Evolutionary conservation across 1,139 yeast genomes (phyloP), one percentile per base, ranked within the genome.

Genomic region (Scheffersomyces segobiensis): DNA sequence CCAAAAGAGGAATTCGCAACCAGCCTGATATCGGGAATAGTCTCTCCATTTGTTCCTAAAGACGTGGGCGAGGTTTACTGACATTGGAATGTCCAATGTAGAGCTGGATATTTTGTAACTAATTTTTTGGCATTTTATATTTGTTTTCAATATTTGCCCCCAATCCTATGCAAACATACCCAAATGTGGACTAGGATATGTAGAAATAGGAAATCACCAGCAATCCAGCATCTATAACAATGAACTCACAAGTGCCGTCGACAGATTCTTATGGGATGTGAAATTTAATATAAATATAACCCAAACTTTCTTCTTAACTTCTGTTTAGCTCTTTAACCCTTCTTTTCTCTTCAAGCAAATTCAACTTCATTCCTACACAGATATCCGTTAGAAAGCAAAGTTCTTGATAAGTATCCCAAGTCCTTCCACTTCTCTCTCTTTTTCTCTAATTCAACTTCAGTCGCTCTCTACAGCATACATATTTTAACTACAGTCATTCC

Each of bases 361-460:
- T 10, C 42, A 32, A 32, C 42, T 32, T 32, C 42, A 32, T 24
- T 6, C 32, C 32, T 24, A 7, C 5, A 32, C 17, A 10, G 42
- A 32, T 32, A 48, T 48, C 26, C 21, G 20, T n/a, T 8, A 48
- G 21, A 48, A 48, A 48, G 50, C 50, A 48, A 48, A 8, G n/a
- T 24, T 20, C 24, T 48, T 20, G 50, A 48, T 7, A 48, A 21
- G 50, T 48, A 20, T 20, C 57, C 61, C 63, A 59, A 57, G 63
- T 60, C 60, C 60, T 54, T 62, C 64, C 61, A 63, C 59, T 57
- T 59, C 60, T 56, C 63, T 63, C 59, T 59, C 58, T 59, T 61
- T 53, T 57, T 56, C 59, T 55, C 60, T 59, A 54, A 54, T 57
- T 62, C 63, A 63, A 66, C 68, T 60, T 60, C 63, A 58, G 68